Base-by-base conservation (phyloP, 805 yeast species). In the Hanseniaspora thailandica region DNA sequence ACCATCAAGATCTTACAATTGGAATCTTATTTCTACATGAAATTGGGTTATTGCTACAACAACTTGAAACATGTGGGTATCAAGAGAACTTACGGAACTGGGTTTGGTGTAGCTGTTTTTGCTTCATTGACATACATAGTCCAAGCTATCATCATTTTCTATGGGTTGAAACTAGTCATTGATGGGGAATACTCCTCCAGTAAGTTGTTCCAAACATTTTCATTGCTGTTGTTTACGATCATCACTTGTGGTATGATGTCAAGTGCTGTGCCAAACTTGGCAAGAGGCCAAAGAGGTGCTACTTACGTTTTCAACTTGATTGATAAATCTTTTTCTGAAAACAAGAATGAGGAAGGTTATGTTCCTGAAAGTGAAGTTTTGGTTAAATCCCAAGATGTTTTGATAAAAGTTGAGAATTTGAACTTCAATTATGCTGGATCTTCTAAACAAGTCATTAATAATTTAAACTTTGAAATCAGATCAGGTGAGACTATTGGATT, bases 271-370 rank as follows among this genome's bases (percentile, higher is more conserved):
- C 96, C 97, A 0, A 85, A 82, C 56, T 74, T 88, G 3, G 76
- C 83, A 20, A 76, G 88, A 55, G 96, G 95, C 0, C 82, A 86
- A 61, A 69, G 89, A 59, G 86, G 86, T 9, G 86, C 82, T 0
- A 72, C 76, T 23, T 70, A 73, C 57, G 66, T 83, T 0, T 67
- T 76, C 52, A 39, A 50, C 13, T 28, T 47, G 9, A 51, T 58
- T 13, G 31, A 50, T 51, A 47, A 22, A 56, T 57, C 45, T n/a
- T 38, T n/a, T 20, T 20, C 36, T 17, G 43, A 23, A 30, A 28
- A 13, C 34, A 47, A 20, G 51, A 48, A 8, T 53, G 59, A 39
- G 19, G 12, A 12, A 12, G 45, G 39, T 1, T 45, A 38, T 26
- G 45, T 47, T 10, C 35, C 43, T 4, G 19, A 22, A 8, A 4